Evolutionary conservation across 2,329 filamentous ascomycete species (phyloP), one percentile per base, ranked within the genome.

Genomic region (Calonectria hongkongensis): DNA sequence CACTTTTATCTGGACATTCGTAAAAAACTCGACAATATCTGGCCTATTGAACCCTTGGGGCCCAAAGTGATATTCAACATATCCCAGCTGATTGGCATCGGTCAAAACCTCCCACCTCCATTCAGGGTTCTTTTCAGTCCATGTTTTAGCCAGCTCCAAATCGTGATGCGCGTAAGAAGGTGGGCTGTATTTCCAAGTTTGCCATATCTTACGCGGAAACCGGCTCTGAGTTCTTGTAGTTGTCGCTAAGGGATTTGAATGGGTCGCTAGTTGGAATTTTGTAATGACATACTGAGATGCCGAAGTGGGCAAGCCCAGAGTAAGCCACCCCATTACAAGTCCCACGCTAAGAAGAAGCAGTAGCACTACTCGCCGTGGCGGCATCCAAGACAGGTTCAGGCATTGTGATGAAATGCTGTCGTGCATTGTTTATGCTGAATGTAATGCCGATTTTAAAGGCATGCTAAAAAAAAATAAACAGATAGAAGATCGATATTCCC

Each of bases 31-130:
- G 54, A 60, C 5, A 10, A 60, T 60, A 16, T 60, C 54, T 41
- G 36, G 54, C n/a, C 54, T 27, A 39, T 41, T 18, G 21, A 60
- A 28, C 8, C 54, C 54, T 12, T 60, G 21, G 7, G 54, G 33
- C 7, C 54, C 54, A 12, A 60, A 60, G 6, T 60, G 54, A 8
- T 60, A 4, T 28, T 60, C 33, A 21, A 60, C 54, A 12, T 27
- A 60, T 27, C 54, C 54, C 54, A 60, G 6, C 33, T 60, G 54
- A 41, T 41, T 41, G 2, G 33, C 21, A 41, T 60, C 54, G 4
- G 33, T 60, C 54, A 60, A 60, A 27, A 60, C 33, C 36, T 60
- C 54, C 54, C 54, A 60, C 7, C 54, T 60, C 54, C 54, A 60
- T 25, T 41, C 33, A 3, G 54, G 36, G 8, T 41, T 60, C 25